Base-by-base conservation (phyloP, 345 rosid species). In the Eutrema heterophyllum region DNA sequence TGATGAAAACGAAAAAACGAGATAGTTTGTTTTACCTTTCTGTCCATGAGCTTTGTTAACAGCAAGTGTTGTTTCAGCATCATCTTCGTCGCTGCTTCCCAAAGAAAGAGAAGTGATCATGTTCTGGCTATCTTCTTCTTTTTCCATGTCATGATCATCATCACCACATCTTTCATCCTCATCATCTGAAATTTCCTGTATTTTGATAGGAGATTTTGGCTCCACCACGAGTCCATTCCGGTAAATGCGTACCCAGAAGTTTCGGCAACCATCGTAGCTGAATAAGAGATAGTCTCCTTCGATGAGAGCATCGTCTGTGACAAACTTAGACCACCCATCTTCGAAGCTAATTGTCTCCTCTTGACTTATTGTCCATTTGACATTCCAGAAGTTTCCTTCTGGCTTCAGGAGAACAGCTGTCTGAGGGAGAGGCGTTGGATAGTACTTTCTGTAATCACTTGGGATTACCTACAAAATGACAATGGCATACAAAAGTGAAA, bases 381-480 rank as follows among this genome's bases (percentile, higher is more conserved):
- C 74, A 35, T 1, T 61, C 79, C 79, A 75, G 33, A 75, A 68
- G 9, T 1, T 45, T 27, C 70, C 79, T 38, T 75, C 79, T 7
- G 63, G 57, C 27, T 35, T 75, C 33, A 26, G 32, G 12, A 75
- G 49, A 51, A 75, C 35, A 16, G 57, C 74, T 53, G 57, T 51
- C 9, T 52, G 12, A 60, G 79, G 79, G 9, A 75, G 69, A 51
- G 69, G 74, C 0, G 14, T 52, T 43, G 79, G 69, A 36, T 60
- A 75, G 21, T 75, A 68, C 26, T 67, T 9, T 6, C 26, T 51
- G 74, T 75, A 12, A 36, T 33, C 12, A 16, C 27, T 75, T 68
- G 68, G 46, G 41, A 75, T 27, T 12, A 51, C 50, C 74, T 75
- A 59, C 63, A 52, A 26, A 26, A 7, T 16, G 59, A 18, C 11